These are phyloP conservation scores for Datura wrightii DNA, from an alignment of 257 asterid species.

Conservation along the genomic window DNA sequence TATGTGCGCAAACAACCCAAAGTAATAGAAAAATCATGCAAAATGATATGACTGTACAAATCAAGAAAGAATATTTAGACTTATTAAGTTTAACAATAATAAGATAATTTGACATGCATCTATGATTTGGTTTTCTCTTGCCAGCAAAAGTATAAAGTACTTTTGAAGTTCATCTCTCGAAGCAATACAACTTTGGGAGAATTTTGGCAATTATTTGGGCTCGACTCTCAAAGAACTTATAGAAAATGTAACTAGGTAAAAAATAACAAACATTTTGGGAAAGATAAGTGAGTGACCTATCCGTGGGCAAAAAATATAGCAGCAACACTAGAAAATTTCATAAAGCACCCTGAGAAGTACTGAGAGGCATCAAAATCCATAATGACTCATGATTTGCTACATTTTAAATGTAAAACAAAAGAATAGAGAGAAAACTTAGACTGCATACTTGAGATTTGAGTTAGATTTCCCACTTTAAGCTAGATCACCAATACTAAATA, in stretches of 20 bases:
- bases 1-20: background rate
- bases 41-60: background rate
- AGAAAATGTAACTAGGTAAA: background rate
- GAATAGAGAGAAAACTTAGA: background rate
- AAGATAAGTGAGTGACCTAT: too few species aligned
- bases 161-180: background rate
- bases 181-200: background rate
- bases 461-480: background rate
- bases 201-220: background rate
- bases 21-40: background rate
- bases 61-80: background rate
- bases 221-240: background rate
- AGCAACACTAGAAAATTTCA: too few species aligned
- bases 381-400: background rate
- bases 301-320: too few species aligned
- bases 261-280: too few species aligned
- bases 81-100: background rate
- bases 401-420: background rate
- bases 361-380: background rate
- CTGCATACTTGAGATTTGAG: background rate
- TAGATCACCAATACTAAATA: background rate
- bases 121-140: background rate
- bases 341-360: background rate
- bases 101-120: background rate
- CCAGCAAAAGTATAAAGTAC: background rate